Evolutionary conservation across 1,284 basidiomycete genomes (phyloP), one percentile per base, ranked within the genome.

Genomic region (Pseudozyma hubeiensis): DNA sequence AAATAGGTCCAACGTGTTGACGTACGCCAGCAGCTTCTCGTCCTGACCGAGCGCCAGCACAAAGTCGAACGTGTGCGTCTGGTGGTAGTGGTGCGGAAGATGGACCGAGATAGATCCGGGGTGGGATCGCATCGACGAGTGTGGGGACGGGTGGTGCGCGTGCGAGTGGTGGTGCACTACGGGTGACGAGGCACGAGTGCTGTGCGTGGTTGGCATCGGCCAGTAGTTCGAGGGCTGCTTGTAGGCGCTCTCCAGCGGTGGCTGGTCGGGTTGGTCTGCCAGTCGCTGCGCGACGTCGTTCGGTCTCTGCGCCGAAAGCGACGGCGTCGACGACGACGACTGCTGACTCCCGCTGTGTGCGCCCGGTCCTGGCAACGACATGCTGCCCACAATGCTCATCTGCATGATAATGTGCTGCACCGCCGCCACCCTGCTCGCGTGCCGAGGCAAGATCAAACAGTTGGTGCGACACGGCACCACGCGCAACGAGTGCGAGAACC

Each of bases 381-480:
- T 11, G n/a, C 56, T 43, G 8, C 72, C 72, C 7, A 70, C 45
- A 16, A 75, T 70, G 52, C 67, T 70, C 67, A 75, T 70, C 54
- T 75, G 72, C 72, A 75, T 75, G 49, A 84, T 74, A 29, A 83
- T 69, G 52, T 84, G 81, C 68, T 83, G 81, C 75, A 93, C 91
- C 0, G 92, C 92, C 0, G 90, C 90, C 16, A 90, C 91, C 8
- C 93, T 89, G 11, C 91, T 92, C 70, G 92, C 90, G 78, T 92
- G 91, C 85, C 91, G 92, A 2, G 93, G 93, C 10, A 93, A 87
- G 47, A 94, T 90, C 47, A 93, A 89, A 88, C 94, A 82, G 61
- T 71, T 74, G 40, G 70, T 70, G 24, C 58, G 53, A 37, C 77
- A 73, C 3, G 77, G 81, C 30, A 82, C 64, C 53, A 84, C 81